phyloP scores from a whole-genome alignment of 345 rosid species.

The Eucalyptus microcorys region DNA sequence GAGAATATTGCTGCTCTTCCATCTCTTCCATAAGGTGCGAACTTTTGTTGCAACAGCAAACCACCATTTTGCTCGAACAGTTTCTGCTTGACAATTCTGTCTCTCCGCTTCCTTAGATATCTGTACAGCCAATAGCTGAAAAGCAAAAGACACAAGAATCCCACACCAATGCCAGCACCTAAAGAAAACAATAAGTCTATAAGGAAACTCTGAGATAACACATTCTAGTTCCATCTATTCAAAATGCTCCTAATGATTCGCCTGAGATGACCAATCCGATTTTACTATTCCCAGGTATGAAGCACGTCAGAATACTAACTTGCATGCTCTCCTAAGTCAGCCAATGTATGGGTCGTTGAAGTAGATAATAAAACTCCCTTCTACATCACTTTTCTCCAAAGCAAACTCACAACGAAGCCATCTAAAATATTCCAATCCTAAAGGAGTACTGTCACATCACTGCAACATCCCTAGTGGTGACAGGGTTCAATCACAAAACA shows the following conservation, averaged over 20 bases:
- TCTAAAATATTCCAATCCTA: neutral
- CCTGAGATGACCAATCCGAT: neutral
- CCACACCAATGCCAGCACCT: conserved; percentile 2
- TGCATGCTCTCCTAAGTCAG: neutral
- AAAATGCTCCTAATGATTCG: neutral
- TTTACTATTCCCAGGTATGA: fast-evolving
- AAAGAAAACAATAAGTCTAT: neutral
- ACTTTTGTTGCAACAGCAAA: conserved; percentile 13
- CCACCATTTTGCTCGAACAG: conserved; percentile 19
- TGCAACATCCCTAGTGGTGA: neutral
- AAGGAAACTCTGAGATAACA: neutral
- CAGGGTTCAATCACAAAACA: neutral
- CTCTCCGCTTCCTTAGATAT: neutral
- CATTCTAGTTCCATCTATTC: neutral
- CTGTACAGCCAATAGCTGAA: neutral
- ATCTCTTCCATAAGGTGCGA: neutral
- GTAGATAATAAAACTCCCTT: neutral
- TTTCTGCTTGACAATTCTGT: neutral
- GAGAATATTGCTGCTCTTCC: conserved; percentile 10
- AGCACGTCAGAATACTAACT: neutral
- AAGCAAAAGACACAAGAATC: neutral
- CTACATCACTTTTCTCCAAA: neutral
- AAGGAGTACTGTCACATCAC: neutral
- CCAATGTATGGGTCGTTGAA: fast-evolving
- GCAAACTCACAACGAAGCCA: neutral